Evolutionary conservation across 805 yeast species (phyloP), one percentile per base, ranked within the genome.

Genomic region (Candida krabiensis): DNA sequence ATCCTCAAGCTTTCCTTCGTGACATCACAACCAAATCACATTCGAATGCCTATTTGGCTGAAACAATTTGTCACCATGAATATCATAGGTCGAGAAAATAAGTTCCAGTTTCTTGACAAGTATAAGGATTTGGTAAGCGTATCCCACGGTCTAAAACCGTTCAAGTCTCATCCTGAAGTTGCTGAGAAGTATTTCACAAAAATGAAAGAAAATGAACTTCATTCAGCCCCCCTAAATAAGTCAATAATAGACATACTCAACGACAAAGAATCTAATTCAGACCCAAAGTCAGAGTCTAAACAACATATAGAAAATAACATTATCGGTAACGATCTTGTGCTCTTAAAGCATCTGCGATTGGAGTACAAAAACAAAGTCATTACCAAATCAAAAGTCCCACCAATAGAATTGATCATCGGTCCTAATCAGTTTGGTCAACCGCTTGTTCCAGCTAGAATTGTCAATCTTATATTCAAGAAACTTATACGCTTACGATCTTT

Each of bases 341-440:
- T 25, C 4, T 14, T 44, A 27, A 22, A 25, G 28, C 24, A 30
- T 23, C 17, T 55, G 24, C 39, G 51, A 15, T 8, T 27, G 4
- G 44, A 52, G 32, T 55, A 41, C 34, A 43, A 37, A 13, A 11
- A 4, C 9, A 21, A 39, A 4, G 17, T 49, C 5, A 38, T 40
- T 9, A 36, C 39, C 14, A 50, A 48, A 21, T 27, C 38, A 17
- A 42, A 36, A 19, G 18, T 44, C 1, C 58, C 58, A 1, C 24
- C 25, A 4, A 37, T 48, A 25, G 28, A 18, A 2, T 14, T 53
- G 2, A 24, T 23, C 5, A 4, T 55, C 3, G 33, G 33, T 15
- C 58, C 57, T 5, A 48, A 46, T 21, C 38, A 46, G 3, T 47
- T 49, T 16, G 63, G 63, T 2, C 29, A 31, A 13, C 62, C 62